phyloP scores from a whole-genome alignment of 208 protist genomes.

The Vickermania ingenoplastis region DNA sequence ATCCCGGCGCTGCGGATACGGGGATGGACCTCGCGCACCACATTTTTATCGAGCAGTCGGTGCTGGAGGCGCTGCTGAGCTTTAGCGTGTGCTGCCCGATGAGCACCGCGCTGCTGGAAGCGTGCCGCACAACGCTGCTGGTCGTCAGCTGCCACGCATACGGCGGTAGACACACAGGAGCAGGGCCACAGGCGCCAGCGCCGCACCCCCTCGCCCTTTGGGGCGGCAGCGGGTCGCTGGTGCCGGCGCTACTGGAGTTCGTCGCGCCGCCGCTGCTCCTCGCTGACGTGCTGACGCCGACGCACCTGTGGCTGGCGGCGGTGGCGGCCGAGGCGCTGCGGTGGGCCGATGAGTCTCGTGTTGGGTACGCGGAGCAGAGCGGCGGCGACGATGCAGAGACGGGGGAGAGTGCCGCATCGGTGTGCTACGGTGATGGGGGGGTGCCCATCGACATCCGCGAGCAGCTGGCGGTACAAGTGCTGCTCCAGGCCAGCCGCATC shows the following conservation, averaged over 20 bases:
- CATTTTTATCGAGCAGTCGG: not conserved
- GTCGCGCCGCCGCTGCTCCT: not conserved
- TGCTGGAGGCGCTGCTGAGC: not conserved
- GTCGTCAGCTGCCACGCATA: not conserved
- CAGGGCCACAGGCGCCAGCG: not conserved
- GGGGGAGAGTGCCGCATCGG: too few species aligned
- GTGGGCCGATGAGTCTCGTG: not conserved
- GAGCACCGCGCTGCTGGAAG: not conserved
- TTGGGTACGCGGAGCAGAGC: too few species aligned
- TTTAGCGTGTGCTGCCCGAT: not conserved
- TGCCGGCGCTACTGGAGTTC: not conserved
- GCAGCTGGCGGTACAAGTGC: not conserved
- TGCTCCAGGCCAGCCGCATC: not conserved
- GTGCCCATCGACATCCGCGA: not conserved
- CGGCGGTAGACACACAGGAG: not conserved
- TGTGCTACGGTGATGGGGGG: not conserved
- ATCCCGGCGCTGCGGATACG: too few species aligned
- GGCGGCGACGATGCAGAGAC: too few species aligned
- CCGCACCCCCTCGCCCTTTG: not conserved
- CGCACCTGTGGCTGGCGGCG: not conserved
- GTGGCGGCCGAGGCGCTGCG: not conserved
- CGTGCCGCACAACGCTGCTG: not conserved
- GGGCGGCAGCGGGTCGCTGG: not conserved
- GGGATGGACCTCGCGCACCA: not conserved
- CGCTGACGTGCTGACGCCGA: not conserved